These are phyloP conservation scores for Amyloporia xantha DNA, from an alignment of 768 basidiomycete species.

Conservation along the genomic window DNA sequence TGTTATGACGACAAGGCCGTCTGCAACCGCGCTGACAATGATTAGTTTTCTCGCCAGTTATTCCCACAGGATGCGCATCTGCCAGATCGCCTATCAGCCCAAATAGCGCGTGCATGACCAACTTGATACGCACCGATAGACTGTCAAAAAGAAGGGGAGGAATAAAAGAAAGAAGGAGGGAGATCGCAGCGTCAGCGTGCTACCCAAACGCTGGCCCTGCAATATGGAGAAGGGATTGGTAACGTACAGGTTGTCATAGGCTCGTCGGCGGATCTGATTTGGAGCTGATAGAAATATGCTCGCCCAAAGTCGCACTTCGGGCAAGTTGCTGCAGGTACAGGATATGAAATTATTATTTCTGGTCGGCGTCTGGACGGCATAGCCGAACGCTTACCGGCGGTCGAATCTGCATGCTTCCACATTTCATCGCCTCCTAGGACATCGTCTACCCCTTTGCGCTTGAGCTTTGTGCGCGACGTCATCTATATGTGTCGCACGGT, in stretches of 20 bases:
- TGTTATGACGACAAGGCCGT: neutral
- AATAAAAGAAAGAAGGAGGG: slow-evolving; percentile 5
- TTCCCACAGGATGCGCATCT: slow-evolving; percentile 60
- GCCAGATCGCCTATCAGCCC: neutral
- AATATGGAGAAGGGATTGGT: slow-evolving; percentile 5
- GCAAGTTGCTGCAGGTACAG: slow-evolving; percentile 35
- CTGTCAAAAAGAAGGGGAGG: too few species aligned
- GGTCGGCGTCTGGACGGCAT: too few species aligned
- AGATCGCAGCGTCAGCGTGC: neutral
- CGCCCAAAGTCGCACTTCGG: slow-evolving; percentile 78
- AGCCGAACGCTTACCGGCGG: slow-evolving; percentile 47
- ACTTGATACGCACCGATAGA: slow-evolving; percentile 46
- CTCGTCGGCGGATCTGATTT: slow-evolving; percentile 91
- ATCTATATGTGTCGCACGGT: too few species aligned
- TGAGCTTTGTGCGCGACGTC: slow-evolving; percentile 81
- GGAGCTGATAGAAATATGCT: slow-evolving; percentile 94
- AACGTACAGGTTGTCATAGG: slow-evolving; percentile 66
- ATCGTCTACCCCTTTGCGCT: slow-evolving; percentile 91
- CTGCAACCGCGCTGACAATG: neutral
- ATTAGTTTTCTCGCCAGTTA: slow-evolving; percentile 59
- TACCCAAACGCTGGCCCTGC: too few species aligned
- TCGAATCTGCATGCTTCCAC: slow-evolving; percentile 92
- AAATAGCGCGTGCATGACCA: neutral
- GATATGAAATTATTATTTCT: neutral
- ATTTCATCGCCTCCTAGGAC: slow-evolving; percentile 90